Evolutionary conservation across 2,329 filamentous ascomycete species (phyloP), one percentile per base, ranked within the genome.

Genomic region (Hymenoscyphus repandus): DNA sequence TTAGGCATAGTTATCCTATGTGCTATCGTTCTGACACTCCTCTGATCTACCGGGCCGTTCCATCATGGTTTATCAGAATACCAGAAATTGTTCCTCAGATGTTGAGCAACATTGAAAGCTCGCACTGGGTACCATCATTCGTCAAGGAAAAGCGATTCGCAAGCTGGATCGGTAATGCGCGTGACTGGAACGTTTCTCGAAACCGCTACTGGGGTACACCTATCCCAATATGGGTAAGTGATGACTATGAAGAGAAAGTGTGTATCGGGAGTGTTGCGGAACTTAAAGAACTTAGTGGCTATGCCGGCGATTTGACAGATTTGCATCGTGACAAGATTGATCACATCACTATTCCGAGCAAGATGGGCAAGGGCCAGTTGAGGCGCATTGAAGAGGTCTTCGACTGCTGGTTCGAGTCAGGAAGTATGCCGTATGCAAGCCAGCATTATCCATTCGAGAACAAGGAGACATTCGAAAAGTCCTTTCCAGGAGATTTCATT

Each of bases 201-300:
- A 96, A 95, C 68, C 81, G 92, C 50, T 97, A 95, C 71, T 96
- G 92, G 92, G 92, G 92, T 45, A 96, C 90, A 0, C 91, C 91
- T 1, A 83, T 96, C 52, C 91, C 91, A 6, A 70, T 96, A 33
- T 97, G 92, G 92, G 86, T 88, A 34, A 95, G 88, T 64, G 89
- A 95, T 30, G 91, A 96, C 65, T 75, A 85, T 63, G 86, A 92
- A 64, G 92, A 97, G 70, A 76, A 88, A 55, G 80, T 97, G 27
- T 95, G 90, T 63, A 72, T 96, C 49, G 90, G 91, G 48, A 95
- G 90, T 60, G 78, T 93, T 17, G 80, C 83, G 49, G 91, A 96
- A 70, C 75, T 97, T 57, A 90, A 86, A 68, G 75, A 90, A 66
- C 74, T 96, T 37, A 95, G 88, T 65, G 91, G 91, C n/a, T 92